Evolutionary conservation across 352 stramenopile species (phyloP), one percentile per base, ranked within the genome.

Genomic region (Pythium dissotocum): DNA sequence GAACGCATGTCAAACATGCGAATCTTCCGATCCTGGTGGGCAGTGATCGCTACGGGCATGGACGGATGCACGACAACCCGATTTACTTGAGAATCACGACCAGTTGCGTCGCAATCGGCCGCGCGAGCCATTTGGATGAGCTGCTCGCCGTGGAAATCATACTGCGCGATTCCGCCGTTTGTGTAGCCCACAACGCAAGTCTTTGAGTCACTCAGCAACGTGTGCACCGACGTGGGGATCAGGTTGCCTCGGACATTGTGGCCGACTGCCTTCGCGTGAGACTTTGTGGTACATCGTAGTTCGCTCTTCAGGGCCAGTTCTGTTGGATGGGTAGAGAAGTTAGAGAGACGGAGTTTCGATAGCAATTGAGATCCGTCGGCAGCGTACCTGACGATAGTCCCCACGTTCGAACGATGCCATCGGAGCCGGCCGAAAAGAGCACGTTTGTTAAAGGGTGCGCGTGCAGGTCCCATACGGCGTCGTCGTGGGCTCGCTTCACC

Each of bases 1-100:
- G 83, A 84, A 57, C 88, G 88, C 73, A 96, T 85, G 72, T 96
- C 88, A 67, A 95, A 96, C 77, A 96, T 80, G 30, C 88, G 83
- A 51, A 96, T 87, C 70, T 93, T 93, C 30, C 77, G 70, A 64
- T 96, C 88, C 67, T 92, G 83, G 52, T 96, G 88, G 6, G 83
- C 88, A 53, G 82, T 88, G 67, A 96, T 84, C 44, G 85, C 83
- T 12, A 96, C 66, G 6, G 88, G 88, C 86, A 96, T 94, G 5
- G 83, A 94, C 8, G 88, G 88, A 60, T 96, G 88, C 14, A 89
- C 78, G 32, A 69, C 70, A 18, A 73, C 13, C 16, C 38, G 80
- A 72, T 94, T 96, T 13, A 96, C 79, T 87, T 96, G 88, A 3
- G 73, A 77, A n/a, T 83, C 74, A 1, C 77, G 76, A 26, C 82